Percentiles rank a stretch among this genome's conserved stretches.
phyloP scores from a whole-genome alignment of 2,329 filamentous ascomycete genomes.

The Colletotrichum zoysiae region DNA sequence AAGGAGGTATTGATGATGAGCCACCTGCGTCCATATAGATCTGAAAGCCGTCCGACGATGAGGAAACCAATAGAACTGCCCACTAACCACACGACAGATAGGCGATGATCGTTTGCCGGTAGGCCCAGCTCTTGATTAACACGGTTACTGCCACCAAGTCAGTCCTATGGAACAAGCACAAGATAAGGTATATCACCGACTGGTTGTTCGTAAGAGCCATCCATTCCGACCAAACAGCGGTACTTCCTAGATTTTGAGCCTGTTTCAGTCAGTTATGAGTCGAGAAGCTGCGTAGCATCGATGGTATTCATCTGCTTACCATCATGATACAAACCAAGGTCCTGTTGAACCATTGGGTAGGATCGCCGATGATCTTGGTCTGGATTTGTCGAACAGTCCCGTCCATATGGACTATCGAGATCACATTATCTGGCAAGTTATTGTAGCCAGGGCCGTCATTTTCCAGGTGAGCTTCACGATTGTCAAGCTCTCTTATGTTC shows the following conservation, averaged over 20 bases:
- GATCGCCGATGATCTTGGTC: not conserved
- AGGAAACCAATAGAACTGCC: no score
- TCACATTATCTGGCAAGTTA: not conserved
- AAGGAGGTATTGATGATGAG: slow-evolving; percentile 43
- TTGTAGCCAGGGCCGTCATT: no score
- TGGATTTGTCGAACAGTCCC: not conserved
- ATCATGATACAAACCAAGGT: not conserved
- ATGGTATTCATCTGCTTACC: not conserved
- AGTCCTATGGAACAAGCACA: not conserved
- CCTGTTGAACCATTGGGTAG: not conserved
- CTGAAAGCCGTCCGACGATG: slow-evolving; percentile 33
- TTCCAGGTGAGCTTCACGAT: no score
- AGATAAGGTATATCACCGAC: slow-evolving; percentile 39
- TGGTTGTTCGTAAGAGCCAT: slow-evolving; percentile 53
- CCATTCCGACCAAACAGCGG: slow-evolving; percentile 51
- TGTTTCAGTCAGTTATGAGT: not conserved
- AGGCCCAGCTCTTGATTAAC: slow-evolving; percentile 51
- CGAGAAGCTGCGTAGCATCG: not conserved
- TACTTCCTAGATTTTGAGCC: slow-evolving; percentile 1
- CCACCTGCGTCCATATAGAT: slow-evolving; percentile 31
- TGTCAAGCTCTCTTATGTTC: not conserved
- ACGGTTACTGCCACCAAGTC: slow-evolving; percentile 42
- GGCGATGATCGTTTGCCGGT: slow-evolving; percentile 49
- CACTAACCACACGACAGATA: no score
- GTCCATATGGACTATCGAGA: not conserved